phyloP scores from a whole-genome alignment of 306 rosid genomes.

The Coriaria nepalensis region DNA sequence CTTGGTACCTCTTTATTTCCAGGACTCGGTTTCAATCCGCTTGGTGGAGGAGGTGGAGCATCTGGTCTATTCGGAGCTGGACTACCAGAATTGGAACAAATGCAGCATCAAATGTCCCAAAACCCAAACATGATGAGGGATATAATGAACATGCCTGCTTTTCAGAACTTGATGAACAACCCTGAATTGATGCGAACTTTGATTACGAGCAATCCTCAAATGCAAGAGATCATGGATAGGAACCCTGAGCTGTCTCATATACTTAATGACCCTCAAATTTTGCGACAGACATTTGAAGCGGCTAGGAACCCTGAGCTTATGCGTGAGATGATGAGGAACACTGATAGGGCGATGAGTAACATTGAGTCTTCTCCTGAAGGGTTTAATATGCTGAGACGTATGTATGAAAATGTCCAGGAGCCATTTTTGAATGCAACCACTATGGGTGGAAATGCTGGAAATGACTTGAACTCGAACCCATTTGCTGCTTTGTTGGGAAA shows the following conservation, averaged over 20 bases:
- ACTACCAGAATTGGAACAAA: constrained; percentile 45
- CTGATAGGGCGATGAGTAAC: constrained; percentile 63
- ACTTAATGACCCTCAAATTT: constrained; percentile 49
- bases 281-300: constrained; percentile 53
- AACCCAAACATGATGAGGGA: constrained; percentile 61
- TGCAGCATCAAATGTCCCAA: constrained; percentile 51
- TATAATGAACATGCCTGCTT: constrained; percentile 53
- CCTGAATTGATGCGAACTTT: constrained; percentile 45
- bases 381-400: constrained; percentile 57
- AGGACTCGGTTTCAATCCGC: constrained; percentile 33
- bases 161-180: constrained; percentile 49
- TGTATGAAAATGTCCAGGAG: constrained; percentile 64
- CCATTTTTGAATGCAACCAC: constrained; percentile 57
- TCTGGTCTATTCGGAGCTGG: constrained; percentile 28
- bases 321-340: constrained; percentile 68
- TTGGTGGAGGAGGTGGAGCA: constrained; percentile 19
- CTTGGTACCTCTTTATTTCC: constrained; percentile 35
- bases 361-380: constrained; percentile 65
- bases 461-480: constrained; percentile 34
- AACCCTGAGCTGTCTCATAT: constrained; percentile 54
- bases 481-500: constrained; percentile 50
- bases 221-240: constrained; percentile 49
- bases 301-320: constrained; percentile 61
- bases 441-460: constrained; percentile 37
- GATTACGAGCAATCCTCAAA: constrained; percentile 54